Percentiles rank a stretch among this genome's conserved stretches.
Conservation (phyloP, 2,329 filamentous ascomycete species). For the Calonectria montana region DNA sequence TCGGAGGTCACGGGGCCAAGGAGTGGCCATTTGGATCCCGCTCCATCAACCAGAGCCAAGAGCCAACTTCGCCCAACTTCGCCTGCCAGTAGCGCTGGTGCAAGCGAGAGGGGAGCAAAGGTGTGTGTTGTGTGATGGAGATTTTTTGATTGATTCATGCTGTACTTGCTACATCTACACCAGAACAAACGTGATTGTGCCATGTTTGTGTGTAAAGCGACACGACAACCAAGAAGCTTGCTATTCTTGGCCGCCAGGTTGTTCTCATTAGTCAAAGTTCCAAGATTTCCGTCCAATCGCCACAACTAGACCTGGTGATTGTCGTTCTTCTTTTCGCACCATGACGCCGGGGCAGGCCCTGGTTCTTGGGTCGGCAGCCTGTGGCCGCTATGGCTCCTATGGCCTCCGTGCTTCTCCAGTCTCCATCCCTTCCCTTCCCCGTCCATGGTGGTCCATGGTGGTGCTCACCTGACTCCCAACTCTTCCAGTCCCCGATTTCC, state of each 20-base stretch:
- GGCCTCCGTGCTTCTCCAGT: slow-evolving; percentile 14
- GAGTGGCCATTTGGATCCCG: background rate
- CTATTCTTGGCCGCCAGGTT: slow-evolving; percentile 30
- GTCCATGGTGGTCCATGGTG: slow-evolving; percentile 29
- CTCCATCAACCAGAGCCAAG: background rate
- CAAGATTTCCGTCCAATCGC: slow-evolving; percentile 44
- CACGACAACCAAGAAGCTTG: slow-evolving; percentile 9
- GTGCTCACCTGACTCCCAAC: slow-evolving; percentile 42
- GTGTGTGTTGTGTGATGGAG: background rate
- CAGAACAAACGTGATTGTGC: background rate
- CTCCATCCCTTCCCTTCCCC: slow-evolving; percentile 33
- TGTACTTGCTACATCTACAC: slow-evolving; percentile 3
- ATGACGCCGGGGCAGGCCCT: slow-evolving; percentile 4
- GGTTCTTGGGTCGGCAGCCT: slow-evolving; percentile 1
- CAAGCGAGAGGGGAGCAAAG: background rate
- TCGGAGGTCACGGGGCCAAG: slow-evolving; percentile 18
- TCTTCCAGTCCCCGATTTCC: slow-evolving; percentile 56
- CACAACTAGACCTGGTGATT: slow-evolving; percentile 27
- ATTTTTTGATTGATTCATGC: background rate
- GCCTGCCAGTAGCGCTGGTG: background rate
- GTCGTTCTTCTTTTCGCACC: slow-evolving; percentile 17
- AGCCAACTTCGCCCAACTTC: background rate
- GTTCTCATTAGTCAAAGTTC: slow-evolving; percentile 53
- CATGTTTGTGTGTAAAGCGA: slow-evolving; percentile 4
- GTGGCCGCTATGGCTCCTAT: slow-evolving; percentile 13